phyloP scores from a whole-genome alignment of 495 filamentous ascomycete species.

The Pyrenopolyporus hunteri region DNA sequence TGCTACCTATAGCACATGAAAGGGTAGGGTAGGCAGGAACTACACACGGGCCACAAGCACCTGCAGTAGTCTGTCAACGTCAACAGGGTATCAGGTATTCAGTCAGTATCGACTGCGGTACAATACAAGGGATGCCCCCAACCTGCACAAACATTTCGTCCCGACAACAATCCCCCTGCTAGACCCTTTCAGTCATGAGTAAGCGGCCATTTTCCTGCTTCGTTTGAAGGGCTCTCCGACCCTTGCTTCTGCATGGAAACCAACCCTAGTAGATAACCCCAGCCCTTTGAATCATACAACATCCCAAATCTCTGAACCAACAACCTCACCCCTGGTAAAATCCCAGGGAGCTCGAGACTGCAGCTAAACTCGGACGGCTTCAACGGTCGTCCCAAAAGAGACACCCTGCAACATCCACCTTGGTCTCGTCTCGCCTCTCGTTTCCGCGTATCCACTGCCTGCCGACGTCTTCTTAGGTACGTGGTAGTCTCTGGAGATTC shows the following conservation, averaged over 20 bases:
- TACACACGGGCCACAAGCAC: conserved; percentile 21
- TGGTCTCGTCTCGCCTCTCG: conserved; percentile 7
- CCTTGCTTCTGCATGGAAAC: conserved; percentile 30
- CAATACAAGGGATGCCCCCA: conserved; percentile 5
- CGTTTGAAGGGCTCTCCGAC: conserved; percentile 8
- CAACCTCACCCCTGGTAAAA: conserved; percentile 25
- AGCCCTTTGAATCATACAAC: conserved; percentile 25
- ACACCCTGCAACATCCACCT: conserved; percentile 11
- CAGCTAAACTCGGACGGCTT: conserved; percentile 32
- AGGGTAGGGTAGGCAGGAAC: neutral
- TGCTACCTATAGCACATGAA: too few species aligned
- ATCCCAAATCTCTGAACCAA: conserved; percentile 3
- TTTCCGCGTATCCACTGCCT: neutral
- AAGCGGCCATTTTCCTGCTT: conserved; percentile 18
- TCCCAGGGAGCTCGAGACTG: conserved; percentile 17
- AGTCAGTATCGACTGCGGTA: conserved; percentile 3
- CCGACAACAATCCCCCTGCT: conserved; percentile 22
- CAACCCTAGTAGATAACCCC: conserved; percentile 14
- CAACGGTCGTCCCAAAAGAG: conserved; percentile 30
- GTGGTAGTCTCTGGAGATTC: conserved; percentile 9
- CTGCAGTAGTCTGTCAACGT: conserved; percentile 31
- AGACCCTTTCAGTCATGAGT: conserved; percentile 9
- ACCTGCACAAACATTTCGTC: conserved; percentile 31
- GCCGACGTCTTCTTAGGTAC: neutral
- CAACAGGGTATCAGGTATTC: conserved; percentile 10